Percentiles rank a stretch among this genome's conserved stretches.
Conservation (phyloP, 208 protist genomes). For the Naegleria fowleri region DNA sequence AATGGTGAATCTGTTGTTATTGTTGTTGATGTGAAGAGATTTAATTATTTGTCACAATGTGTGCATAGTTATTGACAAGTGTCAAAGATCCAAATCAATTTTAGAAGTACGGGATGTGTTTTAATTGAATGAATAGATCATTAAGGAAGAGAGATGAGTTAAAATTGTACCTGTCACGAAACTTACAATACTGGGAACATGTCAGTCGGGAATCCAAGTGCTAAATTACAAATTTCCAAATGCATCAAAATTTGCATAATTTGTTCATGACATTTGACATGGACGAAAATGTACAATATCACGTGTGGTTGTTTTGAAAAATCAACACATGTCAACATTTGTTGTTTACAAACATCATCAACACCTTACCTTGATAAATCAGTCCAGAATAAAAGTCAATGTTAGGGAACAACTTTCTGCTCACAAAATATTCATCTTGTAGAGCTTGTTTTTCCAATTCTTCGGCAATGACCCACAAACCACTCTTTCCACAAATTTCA, state of each 20-base stretch:
- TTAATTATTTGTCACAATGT: no score
- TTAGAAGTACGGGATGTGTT: no score
- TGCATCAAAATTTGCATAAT: no score
- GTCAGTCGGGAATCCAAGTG: conserved; percentile 47
- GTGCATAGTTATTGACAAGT: no score
- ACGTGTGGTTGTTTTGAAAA: no score
- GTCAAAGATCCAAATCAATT: no score
- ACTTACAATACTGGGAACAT: conserved; percentile 60
- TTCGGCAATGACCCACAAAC: conserved; percentile 55
- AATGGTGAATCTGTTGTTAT: conserved; percentile 49
- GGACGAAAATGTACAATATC: not conserved
- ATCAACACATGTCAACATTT: no score
- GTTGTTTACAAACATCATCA: no score
- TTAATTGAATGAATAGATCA: no score
- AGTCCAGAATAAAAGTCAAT: conserved; percentile 49
- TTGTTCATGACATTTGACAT: no score
- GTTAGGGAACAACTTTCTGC: conserved; percentile 63
- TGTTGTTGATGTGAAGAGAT: no score
- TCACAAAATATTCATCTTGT: conserved; percentile 59
- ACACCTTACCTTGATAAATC: not conserved
- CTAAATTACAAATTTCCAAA: no score
- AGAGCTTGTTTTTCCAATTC: conserved; percentile 52
- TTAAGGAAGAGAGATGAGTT: not conserved
- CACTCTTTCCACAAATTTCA: conserved; percentile 29
- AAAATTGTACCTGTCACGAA: not conserved